Conservation (phyloP, 2,329 filamentous ascomycete species). For the Graphilbum sp. region DNA sequence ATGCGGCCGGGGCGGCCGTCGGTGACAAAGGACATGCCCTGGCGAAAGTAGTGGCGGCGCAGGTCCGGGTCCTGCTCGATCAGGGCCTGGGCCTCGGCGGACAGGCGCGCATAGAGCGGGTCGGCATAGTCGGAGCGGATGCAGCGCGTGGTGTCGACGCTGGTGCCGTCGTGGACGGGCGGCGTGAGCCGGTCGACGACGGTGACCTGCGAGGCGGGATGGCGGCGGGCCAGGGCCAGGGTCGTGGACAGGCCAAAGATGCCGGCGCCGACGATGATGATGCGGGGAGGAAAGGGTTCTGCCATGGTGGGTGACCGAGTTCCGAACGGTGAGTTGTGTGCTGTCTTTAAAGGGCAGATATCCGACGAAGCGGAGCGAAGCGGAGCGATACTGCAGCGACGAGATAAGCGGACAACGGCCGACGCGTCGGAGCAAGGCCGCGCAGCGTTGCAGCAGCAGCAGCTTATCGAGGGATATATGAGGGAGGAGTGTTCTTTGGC, state of each 20-base stretch:
- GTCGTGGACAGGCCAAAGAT: slow-evolving; percentile 21
- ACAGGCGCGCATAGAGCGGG: slow-evolving; percentile 11
- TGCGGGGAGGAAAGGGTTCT: no score
- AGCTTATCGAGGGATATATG: no score
- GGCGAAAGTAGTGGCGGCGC: slow-evolving; percentile 9
- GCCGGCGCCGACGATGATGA: slow-evolving; percentile 27
- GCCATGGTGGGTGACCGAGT: no score
- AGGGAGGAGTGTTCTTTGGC: no score
- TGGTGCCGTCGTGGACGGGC: slow-evolving; percentile 1
- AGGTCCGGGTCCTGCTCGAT: slow-evolving; percentile 11
- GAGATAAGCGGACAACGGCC: no score
- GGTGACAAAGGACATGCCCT: slow-evolving; percentile 13
- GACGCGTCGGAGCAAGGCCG: no score
- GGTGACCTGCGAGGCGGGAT: slow-evolving; percentile 27
- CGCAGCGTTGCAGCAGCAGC: no score
- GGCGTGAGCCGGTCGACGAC: slow-evolving; percentile 26
- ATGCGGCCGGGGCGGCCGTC: slow-evolving; percentile 9
- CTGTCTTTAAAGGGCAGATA: no score
- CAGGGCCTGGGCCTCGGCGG: slow-evolving; percentile 9
- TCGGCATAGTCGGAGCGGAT: slow-evolving; percentile 11
- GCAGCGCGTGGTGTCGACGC: slow-evolving; percentile 2
- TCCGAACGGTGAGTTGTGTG: no score
- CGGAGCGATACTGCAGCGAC: no score
- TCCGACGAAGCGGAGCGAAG: no score
- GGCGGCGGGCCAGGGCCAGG: slow-evolving; percentile 29